Evolutionary conservation across 805 yeast genomes (phyloP), one percentile per base, ranked within the genome.

Genomic region (Nakazawaea ishiwadae): DNA sequence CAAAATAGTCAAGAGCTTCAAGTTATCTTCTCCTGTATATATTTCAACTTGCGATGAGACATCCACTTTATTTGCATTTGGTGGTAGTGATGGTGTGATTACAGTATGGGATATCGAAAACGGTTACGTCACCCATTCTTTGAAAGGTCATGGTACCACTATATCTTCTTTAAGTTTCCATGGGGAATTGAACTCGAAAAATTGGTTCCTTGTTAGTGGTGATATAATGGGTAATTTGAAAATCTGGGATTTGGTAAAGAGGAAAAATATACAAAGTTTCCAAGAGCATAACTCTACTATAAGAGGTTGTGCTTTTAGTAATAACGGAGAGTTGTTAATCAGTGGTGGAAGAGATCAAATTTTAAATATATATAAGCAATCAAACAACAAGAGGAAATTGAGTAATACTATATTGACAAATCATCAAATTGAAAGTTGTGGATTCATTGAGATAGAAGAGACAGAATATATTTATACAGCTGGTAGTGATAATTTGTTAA

Each of bases 141-240:
- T 93, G 44, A 84, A 85, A 59, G 98, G 99, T 1, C 99, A 93
- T 59, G 95, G 96, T 16, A 81, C 93, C 10, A 84, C 95, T 2
- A 72, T 91, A 31, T 82, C 95, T 35, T 77, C 93, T 4, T 60
- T 91, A 42, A 46, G 56, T 1, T 88, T 93, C 58, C 73, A 73
- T 56, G 97, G 97, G 9, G 79, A 78, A 46, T 64, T 78, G 32
- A 83, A 85, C 49, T 68, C 81, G 2, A 68, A 71, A 34, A 66
- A 72, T 35, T 93, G 98, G 98, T 72, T 71, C 54, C 68, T 93
- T 44, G 84, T 89, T 12, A 77, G 88, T 51, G 83, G 81, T 45
- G 82, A 77, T 57, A 75, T 73, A 46, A 71, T 69, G 72, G 81
- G 82, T 20, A 60, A 68, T 1, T 73, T 70, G 14, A 73, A 72